Conservation (phyloP, 2,329 filamentous ascomycete species). For the Aspergillus sp. region DNA sequence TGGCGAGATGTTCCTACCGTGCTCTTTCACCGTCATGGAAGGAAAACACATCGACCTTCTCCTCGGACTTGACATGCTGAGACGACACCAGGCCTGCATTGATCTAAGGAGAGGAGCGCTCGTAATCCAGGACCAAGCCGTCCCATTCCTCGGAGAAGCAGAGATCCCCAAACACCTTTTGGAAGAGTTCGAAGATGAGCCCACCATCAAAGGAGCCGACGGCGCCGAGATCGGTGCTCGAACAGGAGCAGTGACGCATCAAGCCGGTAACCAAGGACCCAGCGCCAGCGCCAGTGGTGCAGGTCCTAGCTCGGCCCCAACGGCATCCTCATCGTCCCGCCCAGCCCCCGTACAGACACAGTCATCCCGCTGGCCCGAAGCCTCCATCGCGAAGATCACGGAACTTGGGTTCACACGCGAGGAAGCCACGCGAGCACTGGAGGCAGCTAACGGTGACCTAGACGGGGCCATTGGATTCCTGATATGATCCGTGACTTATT, state of each 20-base stretch:
- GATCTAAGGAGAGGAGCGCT: slow-evolving; percentile 83
- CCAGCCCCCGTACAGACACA: slow-evolving; percentile 24
- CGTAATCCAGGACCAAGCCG: slow-evolving; percentile 82
- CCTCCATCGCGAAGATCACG: slow-evolving; percentile 72
- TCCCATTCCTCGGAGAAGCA: slow-evolving; percentile 86
- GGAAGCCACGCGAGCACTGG: slow-evolving; percentile 75
- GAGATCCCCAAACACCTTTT: slow-evolving; percentile 83
- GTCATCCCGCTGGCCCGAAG: slow-evolving; percentile 51
- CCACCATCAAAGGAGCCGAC: slow-evolving; percentile 78
- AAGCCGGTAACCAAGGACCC: slow-evolving; percentile 25
- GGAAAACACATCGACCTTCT: slow-evolving; percentile 94
- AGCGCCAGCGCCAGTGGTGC: not conserved
- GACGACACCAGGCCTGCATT: slow-evolving; percentile 89
- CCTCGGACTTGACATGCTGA: slow-evolving; percentile 93
- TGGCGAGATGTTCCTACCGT: slow-evolving; percentile 80
- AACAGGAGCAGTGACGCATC: slow-evolving; percentile 64
- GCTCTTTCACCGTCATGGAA: slow-evolving; percentile 99
- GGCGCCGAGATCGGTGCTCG: slow-evolving; percentile 85
- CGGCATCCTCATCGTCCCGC: slow-evolving; percentile 22
- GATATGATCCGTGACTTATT: slow-evolving; percentile 42
- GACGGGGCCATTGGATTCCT: slow-evolving; percentile 84
- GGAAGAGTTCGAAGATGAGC: slow-evolving; percentile 75
- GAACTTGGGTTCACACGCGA: slow-evolving; percentile 74
- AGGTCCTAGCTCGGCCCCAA: slow-evolving; percentile 16
- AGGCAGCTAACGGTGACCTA: slow-evolving; percentile 80